These are phyloP conservation scores for Xylaria sp. DNA, from an alignment of 2,329 filamentous ascomycete genomes.

Conservation along the genomic window DNA sequence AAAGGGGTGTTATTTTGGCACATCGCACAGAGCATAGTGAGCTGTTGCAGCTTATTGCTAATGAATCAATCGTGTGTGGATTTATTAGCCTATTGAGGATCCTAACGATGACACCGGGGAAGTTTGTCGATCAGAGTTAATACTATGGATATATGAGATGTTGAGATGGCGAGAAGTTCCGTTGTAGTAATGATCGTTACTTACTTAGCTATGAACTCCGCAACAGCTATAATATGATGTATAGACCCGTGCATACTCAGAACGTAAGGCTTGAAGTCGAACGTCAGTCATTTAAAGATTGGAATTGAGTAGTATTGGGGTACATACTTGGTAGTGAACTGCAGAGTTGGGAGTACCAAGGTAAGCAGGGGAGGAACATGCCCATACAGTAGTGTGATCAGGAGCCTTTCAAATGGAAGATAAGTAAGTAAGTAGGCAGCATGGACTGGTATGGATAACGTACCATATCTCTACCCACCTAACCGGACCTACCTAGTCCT, in stretches of 20 bases:
- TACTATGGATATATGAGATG: not conserved
- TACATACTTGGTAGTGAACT: not conserved
- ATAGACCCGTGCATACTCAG: not conserved
- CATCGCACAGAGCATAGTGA: not conserved
- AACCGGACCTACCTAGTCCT: not conserved
- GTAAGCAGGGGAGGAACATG: slow-evolving; percentile 1
- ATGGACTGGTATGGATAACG: slow-evolving; percentile 3
- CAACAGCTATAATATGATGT: not conserved
- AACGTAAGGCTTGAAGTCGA: not conserved
- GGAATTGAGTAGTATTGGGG: slow-evolving; percentile 7
- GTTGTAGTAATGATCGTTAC: not conserved
- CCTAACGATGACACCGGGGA: not conserved
- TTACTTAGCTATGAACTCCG: not conserved
- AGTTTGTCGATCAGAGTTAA: not conserved
- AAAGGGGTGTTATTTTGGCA: not conserved
- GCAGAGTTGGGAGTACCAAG: not conserved
- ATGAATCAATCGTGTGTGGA: not conserved
- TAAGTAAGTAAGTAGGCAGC: no score
- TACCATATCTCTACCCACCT: slow-evolving; percentile 11
- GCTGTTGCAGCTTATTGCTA: not conserved
- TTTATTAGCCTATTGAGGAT: not conserved
- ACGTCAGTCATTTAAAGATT: not conserved
- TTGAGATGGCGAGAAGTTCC: not conserved
- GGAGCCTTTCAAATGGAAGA: not conserved
- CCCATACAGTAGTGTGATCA: not conserved